phyloP scores from a whole-genome alignment of 2,329 filamentous ascomycete genomes.

The Claviceps digitariae region DNA sequence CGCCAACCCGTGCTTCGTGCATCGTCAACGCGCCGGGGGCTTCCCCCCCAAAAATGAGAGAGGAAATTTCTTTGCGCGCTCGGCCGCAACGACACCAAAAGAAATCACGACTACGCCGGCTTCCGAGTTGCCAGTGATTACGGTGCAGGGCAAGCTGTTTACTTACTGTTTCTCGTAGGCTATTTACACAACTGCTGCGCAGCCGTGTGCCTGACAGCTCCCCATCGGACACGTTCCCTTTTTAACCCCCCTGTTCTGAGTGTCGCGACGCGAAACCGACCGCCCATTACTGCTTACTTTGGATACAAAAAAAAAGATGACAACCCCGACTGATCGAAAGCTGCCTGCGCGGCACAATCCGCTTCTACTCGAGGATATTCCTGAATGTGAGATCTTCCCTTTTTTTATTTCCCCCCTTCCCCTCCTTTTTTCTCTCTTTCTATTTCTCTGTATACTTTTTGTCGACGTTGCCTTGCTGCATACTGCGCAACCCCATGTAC shows the following conservation, averaged over 20 bases:
- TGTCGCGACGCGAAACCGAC: slow-evolving; percentile 2
- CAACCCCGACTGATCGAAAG: slow-evolving; percentile 22
- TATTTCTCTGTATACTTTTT: too few species aligned
- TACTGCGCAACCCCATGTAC: background rate
- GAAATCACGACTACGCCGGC: background rate
- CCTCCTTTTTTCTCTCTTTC: background rate
- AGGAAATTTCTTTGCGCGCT: background rate
- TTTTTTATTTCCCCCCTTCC: background rate
- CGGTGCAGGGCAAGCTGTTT: background rate
- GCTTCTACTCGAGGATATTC: slow-evolving; percentile 50
- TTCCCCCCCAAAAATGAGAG: background rate
- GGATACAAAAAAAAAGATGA: slow-evolving; percentile 17
- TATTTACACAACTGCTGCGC: background rate
- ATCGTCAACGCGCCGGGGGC: background rate
- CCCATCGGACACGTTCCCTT: background rate
- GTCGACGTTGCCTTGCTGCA: background rate
- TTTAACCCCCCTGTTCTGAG: background rate
- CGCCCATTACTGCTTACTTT: background rate
- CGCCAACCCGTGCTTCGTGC: background rate
- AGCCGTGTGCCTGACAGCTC: background rate
- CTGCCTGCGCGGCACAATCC: slow-evolving; percentile 53
- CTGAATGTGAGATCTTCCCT: slow-evolving; percentile 37
- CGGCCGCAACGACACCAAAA: background rate
- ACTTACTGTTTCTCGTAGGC: background rate
- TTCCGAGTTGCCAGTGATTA: background rate